These are phyloP conservation scores for Magnaporthiopsis incrustans DNA, from an alignment of 2,329 filamentous ascomycete genomes.

Conservation along the genomic window DNA sequence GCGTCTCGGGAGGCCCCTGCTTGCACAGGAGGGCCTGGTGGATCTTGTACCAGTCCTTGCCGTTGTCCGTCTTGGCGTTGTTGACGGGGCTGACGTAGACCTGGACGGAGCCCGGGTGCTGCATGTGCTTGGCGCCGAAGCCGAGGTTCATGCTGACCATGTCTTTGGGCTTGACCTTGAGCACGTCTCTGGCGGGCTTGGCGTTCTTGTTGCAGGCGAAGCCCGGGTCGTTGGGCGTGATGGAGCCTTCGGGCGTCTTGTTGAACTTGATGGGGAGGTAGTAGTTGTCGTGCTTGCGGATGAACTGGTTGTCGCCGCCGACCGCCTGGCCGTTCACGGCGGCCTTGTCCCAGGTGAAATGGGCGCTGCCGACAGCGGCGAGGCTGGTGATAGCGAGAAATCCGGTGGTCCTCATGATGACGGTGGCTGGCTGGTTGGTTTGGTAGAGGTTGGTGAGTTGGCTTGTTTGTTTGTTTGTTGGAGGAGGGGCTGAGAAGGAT, in stretches of 20 bases:
- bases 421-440: neutral
- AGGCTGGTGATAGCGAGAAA: neutral
- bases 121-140: slow-evolving; percentile 3
- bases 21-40: slow-evolving; percentile 4
- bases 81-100: slow-evolving; percentile 1
- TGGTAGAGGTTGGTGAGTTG: neutral
- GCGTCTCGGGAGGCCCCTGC: neutral
- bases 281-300: slow-evolving; percentile 5
- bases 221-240: slow-evolving; percentile 1
- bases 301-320: slow-evolving; percentile 2
- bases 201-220: slow-evolving; percentile 5
- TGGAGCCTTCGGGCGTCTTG: slow-evolving; percentile 1
- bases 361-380: slow-evolving; percentile 1
- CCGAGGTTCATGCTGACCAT: slow-evolving; percentile 1
- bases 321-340: neutral
- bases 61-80: slow-evolving; percentile 3
- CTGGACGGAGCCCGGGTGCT: slow-evolving; percentile 5
- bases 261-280: slow-evolving; percentile 7
- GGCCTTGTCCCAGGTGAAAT: slow-evolving; percentile 4
- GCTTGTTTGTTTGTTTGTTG: neutral
- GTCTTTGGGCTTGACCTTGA: slow-evolving; percentile 5
- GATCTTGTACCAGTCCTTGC: slow-evolving; percentile 6
- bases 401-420: slow-evolving; percentile 7
- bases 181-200: neutral
- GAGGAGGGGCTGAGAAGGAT: neutral